Percentiles rank a stretch among this genome's conserved stretches.
Conservation (phyloP, 257 asterid genomes). For the Striga asiatica region DNA sequence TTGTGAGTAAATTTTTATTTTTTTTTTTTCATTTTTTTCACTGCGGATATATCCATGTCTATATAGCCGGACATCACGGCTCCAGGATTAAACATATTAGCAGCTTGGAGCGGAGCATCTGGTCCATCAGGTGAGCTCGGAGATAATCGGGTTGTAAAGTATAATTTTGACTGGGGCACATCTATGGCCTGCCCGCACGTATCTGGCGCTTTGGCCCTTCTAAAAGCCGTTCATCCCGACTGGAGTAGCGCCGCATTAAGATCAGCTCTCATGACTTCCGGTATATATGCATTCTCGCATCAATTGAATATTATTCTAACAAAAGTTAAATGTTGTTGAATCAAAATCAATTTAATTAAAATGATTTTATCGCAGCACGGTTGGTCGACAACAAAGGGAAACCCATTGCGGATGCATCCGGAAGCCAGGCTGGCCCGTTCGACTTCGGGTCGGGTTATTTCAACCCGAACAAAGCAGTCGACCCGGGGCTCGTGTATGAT, state of each 20-base stretch:
- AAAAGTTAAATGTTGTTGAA: too few species aligned
- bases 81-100: background rate
- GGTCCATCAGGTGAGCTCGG: too few species aligned
- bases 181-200: background rate
- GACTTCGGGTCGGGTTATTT: background rate
- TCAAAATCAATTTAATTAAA: too few species aligned
- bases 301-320: too few species aligned
- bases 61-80: background rate
- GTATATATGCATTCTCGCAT: background rate
- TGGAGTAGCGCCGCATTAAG: background rate
- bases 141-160: background rate
- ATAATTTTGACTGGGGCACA: background rate
- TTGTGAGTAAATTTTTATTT: too few species aligned
- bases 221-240: background rate
- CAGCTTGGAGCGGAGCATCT: background rate
- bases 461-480: background rate
- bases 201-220: background rate
- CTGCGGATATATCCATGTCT: too few species aligned
- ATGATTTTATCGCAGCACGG: too few species aligned
- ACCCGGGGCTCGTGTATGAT: background rate
- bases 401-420: background rate
- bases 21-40: too few species aligned
- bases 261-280: background rate
- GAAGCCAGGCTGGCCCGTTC: background rate
- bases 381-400: too few species aligned